Conservation (phyloP, 768 basidiomycete genomes). For the Termitomyces eurrhizus region DNA sequence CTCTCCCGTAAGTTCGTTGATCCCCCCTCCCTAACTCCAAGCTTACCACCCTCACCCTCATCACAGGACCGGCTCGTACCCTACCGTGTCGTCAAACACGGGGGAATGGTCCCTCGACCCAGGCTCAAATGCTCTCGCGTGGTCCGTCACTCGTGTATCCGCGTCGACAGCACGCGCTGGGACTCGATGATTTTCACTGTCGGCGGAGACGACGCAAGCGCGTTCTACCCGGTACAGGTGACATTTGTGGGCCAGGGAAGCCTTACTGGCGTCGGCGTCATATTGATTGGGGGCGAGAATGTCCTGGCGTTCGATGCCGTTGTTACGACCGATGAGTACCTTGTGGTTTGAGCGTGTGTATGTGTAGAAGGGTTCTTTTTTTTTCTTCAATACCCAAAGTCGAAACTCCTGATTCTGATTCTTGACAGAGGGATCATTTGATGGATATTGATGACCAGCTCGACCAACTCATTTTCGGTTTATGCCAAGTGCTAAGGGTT, state of each 20-base stretch:
- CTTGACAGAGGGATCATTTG: background rate
- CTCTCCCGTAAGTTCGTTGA: slow-evolving; percentile 67
- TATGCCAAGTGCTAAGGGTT: too few species aligned
- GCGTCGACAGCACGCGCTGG: slow-evolving; percentile 55
- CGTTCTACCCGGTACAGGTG: slow-evolving; percentile 92
- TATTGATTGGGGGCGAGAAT: slow-evolving; percentile 38
- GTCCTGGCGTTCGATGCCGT: slow-evolving; percentile 44
- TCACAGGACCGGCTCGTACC: slow-evolving; percentile 73
- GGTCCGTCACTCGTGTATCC: slow-evolving; percentile 73
- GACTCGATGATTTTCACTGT: slow-evolving; percentile 92
- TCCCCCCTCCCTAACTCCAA: background rate
- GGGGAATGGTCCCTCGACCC: slow-evolving; percentile 84
- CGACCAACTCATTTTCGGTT: background rate
- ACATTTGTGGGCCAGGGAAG: slow-evolving; percentile 79
- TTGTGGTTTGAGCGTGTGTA: slow-evolving; percentile 39
- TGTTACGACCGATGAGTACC: slow-evolving; percentile 52
- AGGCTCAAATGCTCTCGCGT: slow-evolving; percentile 76
- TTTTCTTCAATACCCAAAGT: background rate
- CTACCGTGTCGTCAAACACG: slow-evolving; percentile 70
- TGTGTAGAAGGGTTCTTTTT: background rate
- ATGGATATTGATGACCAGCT: background rate
- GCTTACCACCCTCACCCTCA: background rate
- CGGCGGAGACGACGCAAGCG: slow-evolving; percentile 74
- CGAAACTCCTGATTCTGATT: background rate
- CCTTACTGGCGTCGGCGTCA: slow-evolving; percentile 71